Percentiles rank a stretch among this genome's conserved stretches.
These are phyloP conservation scores for Dactylonectria estremocensis DNA, from an alignment of 2,329 filamentous ascomycete genomes.

Conservation along the genomic window DNA sequence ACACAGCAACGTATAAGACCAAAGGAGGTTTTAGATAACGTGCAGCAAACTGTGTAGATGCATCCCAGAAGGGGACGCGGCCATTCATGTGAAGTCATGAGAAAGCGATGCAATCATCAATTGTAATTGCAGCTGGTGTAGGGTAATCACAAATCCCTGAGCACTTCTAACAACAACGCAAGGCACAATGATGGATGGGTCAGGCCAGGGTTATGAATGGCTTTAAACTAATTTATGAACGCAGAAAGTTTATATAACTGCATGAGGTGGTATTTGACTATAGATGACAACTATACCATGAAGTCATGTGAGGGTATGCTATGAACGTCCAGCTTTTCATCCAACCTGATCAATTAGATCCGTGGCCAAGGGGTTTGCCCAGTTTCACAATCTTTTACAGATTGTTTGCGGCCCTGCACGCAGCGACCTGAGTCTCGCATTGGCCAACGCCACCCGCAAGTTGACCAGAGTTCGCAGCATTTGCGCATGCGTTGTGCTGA, in stretches of 20 bases:
- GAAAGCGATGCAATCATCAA: too few species aligned
- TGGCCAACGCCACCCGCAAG: slow-evolving; percentile 38
- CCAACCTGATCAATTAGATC: not conserved
- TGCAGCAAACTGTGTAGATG: too few species aligned
- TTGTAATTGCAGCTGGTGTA: not conserved
- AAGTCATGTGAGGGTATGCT: not conserved
- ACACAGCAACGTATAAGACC: too few species aligned
- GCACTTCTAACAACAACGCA: not conserved
- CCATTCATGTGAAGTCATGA: too few species aligned
- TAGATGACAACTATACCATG: not conserved
- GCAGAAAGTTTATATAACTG: not conserved
- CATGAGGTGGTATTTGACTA: not conserved
- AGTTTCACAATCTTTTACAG: not conserved
- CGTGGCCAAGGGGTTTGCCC: not conserved
- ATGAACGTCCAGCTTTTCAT: not conserved
- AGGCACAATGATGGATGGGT: not conserved
- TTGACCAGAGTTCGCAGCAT: slow-evolving; percentile 62
- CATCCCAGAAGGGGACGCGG: too few species aligned
- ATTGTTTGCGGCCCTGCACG: slow-evolving; percentile 24
- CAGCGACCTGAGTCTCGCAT: slow-evolving; percentile 28
- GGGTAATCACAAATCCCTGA: not conserved
- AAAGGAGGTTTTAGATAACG: too few species aligned
- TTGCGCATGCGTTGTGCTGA: slow-evolving; percentile 66
- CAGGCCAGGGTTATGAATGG: too few species aligned
- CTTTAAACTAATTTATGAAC: not conserved